Evolutionary conservation across 306 rosid genomes (phyloP).

Genomic region (Vachellia collinsii): DNA sequence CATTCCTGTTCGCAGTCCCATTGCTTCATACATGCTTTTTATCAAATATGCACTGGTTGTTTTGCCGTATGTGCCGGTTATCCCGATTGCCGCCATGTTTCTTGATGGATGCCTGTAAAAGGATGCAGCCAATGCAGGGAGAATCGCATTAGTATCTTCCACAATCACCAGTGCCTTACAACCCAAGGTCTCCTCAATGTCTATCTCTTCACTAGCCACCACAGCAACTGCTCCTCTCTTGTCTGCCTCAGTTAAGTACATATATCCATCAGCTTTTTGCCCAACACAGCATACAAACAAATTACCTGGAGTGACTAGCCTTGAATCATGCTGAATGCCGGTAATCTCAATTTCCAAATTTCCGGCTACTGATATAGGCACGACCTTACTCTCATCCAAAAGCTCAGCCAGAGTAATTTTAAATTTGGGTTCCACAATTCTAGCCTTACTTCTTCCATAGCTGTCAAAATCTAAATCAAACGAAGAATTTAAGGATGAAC

Average conservation of each 20-base stretch:
- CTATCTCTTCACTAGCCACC: constrained; percentile 90
- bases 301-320: constrained; percentile 70
- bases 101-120: constrained; percentile 81
- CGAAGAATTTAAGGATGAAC: constrained; percentile 45
- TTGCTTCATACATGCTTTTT: constrained; percentile 87
- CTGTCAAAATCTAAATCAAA: constrained; percentile 87
- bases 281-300: constrained; percentile 87
- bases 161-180: constrained; percentile 94
- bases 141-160: constrained; percentile 79
- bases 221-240: constrained; percentile 95
- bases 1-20: constrained; percentile 90
- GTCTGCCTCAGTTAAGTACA: constrained; percentile 87
- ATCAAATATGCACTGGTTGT: constrained; percentile 76
- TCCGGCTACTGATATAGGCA: constrained; percentile 83
- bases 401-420: constrained; percentile 86
- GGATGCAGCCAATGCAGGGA: constrained; percentile 77
- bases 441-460: constrained; percentile 70
- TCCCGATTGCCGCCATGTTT: constrained; percentile 85
- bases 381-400: constrained; percentile 92
- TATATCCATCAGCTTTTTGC: constrained; percentile 63
- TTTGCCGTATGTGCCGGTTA: constrained; percentile 85
- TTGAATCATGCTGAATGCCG: constrained; percentile 91
- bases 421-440: constrained; percentile 85
- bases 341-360: constrained; percentile 85
- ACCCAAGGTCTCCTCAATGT: constrained; percentile 79